Evolutionary conservation across 2,329 filamentous ascomycete species (phyloP).

Genomic region (Phyllosticta capitalensis): DNA sequence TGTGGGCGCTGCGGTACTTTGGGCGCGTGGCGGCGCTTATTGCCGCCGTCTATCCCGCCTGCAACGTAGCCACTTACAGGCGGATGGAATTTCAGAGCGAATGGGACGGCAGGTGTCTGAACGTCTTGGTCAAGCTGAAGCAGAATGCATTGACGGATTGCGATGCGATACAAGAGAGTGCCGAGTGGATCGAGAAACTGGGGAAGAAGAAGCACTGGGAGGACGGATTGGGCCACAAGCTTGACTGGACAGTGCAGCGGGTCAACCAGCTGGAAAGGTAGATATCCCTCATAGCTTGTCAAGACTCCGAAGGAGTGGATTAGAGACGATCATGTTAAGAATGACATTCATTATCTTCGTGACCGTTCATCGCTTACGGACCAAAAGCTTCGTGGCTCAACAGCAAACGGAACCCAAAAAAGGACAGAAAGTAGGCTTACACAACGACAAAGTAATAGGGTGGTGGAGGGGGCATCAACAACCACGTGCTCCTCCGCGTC

Average conservation of each 20-base stretch:
- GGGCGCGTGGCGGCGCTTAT: slow-evolving; percentile 51
- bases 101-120: slow-evolving; percentile 14
- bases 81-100: slow-evolving; percentile 19
- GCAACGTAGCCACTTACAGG: slow-evolving; percentile 28
- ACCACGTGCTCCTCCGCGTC: neutral
- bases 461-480: neutral
- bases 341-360: neutral
- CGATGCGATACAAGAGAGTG: slow-evolving; percentile 22
- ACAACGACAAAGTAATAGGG: neutral
- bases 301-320: neutral
- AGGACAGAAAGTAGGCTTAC: too few relatives aligned
- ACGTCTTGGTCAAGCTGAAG: neutral
- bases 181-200: slow-evolving; percentile 25
- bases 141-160: slow-evolving; percentile 20
- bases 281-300: neutral
- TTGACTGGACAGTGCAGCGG: neutral
- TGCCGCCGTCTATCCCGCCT: slow-evolving; percentile 52
- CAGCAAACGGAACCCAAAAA: neutral
- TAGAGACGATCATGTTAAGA: too few relatives aligned
- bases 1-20: slow-evolving; percentile 59
- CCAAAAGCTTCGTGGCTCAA: neutral
- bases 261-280: neutral
- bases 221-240: neutral
- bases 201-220: slow-evolving; percentile 33
- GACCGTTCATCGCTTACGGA: neutral